Evolutionary conservation across 495 filamentous ascomycete species (phyloP).

Genomic region (Penicillium antarcticum): DNA sequence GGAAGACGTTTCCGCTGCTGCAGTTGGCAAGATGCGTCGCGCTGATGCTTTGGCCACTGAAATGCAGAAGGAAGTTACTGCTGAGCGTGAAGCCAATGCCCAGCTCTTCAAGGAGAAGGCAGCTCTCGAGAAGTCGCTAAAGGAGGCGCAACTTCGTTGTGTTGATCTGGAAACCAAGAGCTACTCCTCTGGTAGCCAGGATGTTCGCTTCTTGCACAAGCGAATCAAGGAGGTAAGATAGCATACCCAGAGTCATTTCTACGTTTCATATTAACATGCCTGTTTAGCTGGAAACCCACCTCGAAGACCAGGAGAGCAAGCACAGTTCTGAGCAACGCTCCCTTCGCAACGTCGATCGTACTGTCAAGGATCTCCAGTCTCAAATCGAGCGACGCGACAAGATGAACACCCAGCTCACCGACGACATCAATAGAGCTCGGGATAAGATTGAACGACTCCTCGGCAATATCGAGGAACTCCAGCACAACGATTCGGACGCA

Average conservation of each 20-base stretch:
- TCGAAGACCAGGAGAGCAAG: conserved; percentile 79
- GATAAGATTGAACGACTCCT: conserved; percentile 90
- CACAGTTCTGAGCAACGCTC: conserved; percentile 77
- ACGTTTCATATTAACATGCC: conserved; percentile 13
- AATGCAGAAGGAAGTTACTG: conserved; percentile 91
- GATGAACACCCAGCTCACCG: conserved; percentile 68
- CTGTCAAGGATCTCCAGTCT: conserved; percentile 85
- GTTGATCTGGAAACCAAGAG: conserved; percentile 97
- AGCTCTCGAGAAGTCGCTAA: conserved; percentile 81
- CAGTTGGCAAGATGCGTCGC: conserved; percentile 96
- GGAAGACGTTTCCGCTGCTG: conserved; percentile 88
- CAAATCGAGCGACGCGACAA: conserved; percentile 94
- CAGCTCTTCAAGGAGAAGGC: conserved; percentile 92
- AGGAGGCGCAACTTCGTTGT: conserved; percentile 84
- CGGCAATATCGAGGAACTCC: conserved; percentile 87
- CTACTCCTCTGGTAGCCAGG: conserved; percentile 88
- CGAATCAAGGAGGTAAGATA: conserved; percentile 87
- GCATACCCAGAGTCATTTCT: background rate
- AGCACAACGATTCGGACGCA: conserved; percentile 74
- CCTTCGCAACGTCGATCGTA: conserved; percentile 89
- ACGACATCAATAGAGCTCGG: conserved; percentile 77
- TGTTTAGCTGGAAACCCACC: conserved; percentile 78
- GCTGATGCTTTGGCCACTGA: conserved; percentile 86
- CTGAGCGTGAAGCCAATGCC: conserved; percentile 78
- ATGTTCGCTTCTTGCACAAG: conserved; percentile 92